Percentiles rank a stretch among this genome's conserved stretches.
phyloP scores from a whole-genome alignment of 2,329 filamentous ascomycete genomes.

The Aureobasidium vineae region DNA sequence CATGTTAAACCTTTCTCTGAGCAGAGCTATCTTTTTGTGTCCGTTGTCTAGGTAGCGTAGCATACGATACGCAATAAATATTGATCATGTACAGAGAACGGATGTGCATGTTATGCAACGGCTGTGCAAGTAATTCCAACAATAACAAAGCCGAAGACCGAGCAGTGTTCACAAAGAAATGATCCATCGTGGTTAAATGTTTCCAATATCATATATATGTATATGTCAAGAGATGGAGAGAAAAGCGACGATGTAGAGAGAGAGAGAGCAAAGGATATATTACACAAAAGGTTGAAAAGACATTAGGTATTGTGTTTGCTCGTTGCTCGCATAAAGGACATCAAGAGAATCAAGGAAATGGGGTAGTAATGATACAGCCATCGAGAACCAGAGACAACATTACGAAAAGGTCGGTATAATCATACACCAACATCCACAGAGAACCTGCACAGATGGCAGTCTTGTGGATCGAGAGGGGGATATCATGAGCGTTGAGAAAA shows the following conservation, averaged over 20 bases:
- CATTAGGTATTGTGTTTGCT: constrained; percentile 22
- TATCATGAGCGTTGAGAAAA: neutral
- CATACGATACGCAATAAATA: too few relatives aligned
- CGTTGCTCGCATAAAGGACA: neutral
- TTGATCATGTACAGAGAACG: neutral
- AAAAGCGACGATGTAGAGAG: neutral
- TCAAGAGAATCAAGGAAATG: neutral
- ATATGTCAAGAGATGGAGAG: neutral
- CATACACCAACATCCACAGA: neutral
- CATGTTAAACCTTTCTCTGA: too few relatives aligned
- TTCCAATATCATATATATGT: neutral
- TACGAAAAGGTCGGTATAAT: neutral
- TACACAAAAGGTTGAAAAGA: constrained; percentile 1
- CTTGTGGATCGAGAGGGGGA: neutral
- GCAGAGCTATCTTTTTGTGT: too few relatives aligned
- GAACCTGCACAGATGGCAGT: neutral
- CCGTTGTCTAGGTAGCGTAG: too few relatives aligned
- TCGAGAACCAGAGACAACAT: neutral
- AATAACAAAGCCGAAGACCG: too few relatives aligned
- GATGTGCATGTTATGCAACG: neutral
- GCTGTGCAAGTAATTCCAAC: too few relatives aligned
- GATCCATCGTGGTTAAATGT: neutral
- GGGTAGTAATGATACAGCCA: constrained; percentile 1
- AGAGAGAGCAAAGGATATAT: neutral
- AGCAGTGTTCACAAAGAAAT: too few relatives aligned